A percentile compares a stretch with the other conserved stretches of the same genome.
phyloP scores from a whole-genome alignment of 78 protist species.

The Dictyostelium citrinum region DNA sequence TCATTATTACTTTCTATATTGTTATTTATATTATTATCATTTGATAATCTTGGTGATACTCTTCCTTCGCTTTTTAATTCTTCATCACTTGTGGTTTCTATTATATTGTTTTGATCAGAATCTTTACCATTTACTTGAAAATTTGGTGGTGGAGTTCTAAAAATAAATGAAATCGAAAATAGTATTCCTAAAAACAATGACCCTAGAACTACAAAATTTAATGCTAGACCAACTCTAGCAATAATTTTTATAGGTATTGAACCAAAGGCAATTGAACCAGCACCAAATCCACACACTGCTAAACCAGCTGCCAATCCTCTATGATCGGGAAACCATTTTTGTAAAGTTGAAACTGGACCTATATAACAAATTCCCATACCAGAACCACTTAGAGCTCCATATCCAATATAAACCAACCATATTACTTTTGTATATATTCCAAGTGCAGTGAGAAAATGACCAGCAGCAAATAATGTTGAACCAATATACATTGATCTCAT shows the following conservation, averaged over 20 bases:
- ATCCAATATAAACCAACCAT: constrained; percentile 74
- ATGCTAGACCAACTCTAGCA: constrained; percentile 20
- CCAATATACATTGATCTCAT: constrained; percentile 22
- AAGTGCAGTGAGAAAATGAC: constrained; percentile 70
- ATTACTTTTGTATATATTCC: constrained; percentile 31
- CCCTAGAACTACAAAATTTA: constrained; percentile 74
- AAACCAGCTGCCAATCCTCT: constrained; percentile 77
- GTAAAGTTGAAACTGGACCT: constrained; percentile 77
- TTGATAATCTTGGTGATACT: background rate
- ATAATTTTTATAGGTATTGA: constrained; percentile 38
- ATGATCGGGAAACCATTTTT: constrained; percentile 85
- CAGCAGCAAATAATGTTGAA: background rate
- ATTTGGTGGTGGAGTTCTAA: constrained; percentile 76
- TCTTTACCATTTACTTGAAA: background rate
- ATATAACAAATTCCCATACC: constrained; percentile 81
- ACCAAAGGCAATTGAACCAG: constrained; percentile 73
- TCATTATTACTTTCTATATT: background rate
- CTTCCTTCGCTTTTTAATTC: background rate
- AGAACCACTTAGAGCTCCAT: constrained; percentile 76
- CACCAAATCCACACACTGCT: constrained; percentile 90
- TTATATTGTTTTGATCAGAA: background rate
- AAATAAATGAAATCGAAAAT: background rate
- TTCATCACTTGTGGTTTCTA: background rate
- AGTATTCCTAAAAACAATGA: constrained; percentile 1
- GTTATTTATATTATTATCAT: no score